A percentile compares a stretch with the other conserved stretches of the same genome.
phyloP scores from a whole-genome alignment of 1,284 basidiomycete species.

The Pseudozyma pruni region DNA sequence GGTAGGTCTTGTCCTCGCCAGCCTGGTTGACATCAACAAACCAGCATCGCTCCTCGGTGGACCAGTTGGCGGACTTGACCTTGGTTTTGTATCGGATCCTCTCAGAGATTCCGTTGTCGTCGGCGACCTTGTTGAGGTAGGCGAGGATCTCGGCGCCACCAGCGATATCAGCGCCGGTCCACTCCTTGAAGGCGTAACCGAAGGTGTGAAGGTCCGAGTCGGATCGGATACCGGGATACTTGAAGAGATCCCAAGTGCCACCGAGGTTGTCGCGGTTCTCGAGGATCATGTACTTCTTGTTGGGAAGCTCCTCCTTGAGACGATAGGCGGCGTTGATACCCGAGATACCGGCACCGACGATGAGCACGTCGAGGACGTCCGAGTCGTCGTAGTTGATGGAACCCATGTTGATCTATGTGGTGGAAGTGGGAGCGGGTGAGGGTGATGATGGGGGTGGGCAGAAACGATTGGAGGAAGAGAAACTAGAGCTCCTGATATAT shows the following conservation, averaged over 20 bases:
- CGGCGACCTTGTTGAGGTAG: conserved; percentile 60
- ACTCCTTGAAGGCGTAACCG: conserved; percentile 55
- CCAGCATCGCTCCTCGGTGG: conserved; percentile 53
- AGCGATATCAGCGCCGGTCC: conserved; percentile 58
- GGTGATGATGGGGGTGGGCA: not conserved
- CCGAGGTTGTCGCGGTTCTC: conserved; percentile 51
- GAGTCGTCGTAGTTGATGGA: conserved; percentile 37
- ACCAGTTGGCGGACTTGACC: conserved; percentile 47
- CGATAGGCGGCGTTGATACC: conserved; percentile 66
- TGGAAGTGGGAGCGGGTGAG: not conserved
- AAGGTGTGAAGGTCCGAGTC: conserved; percentile 51
- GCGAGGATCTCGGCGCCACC: conserved; percentile 56
- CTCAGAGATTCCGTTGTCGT: conserved; percentile 57
- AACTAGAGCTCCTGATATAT: no score
- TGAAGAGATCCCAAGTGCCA: conserved; percentile 63
- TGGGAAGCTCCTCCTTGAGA: conserved; percentile 46
- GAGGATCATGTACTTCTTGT: conserved; percentile 55
- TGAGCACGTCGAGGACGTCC: conserved; percentile 54
- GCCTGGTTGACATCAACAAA: conserved; percentile 35
- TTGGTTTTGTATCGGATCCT: conserved; percentile 52
- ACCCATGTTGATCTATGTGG: conserved; percentile 25
- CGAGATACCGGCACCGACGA: conserved; percentile 65
- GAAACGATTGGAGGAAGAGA: no score
- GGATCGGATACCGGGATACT: conserved; percentile 55
- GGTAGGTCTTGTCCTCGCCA: conserved; percentile 38